These are phyloP conservation scores for Coniochaeta sp. DNA, from an alignment of 2,329 filamentous ascomycete genomes.

Conservation along the genomic window DNA sequence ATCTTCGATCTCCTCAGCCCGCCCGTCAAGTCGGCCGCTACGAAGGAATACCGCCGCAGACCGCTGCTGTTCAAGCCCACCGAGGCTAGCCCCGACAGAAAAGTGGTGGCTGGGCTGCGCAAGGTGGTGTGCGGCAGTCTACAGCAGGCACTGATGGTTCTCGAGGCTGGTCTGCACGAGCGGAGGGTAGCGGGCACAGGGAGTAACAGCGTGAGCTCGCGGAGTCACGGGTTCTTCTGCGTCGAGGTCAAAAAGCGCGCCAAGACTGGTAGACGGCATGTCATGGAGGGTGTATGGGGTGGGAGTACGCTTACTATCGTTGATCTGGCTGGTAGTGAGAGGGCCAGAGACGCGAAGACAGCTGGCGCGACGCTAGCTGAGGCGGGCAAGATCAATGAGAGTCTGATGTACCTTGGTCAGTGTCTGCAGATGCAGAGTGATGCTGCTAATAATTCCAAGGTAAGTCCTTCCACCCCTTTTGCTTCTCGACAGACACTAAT, in stretches of 20 bases:
- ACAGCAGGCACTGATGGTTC: constrained; percentile 77
- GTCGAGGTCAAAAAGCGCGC: constrained; percentile 83
- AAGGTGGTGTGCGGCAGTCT: constrained; percentile 83
- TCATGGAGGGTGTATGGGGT: constrained; percentile 56
- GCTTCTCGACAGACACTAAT: background rate
- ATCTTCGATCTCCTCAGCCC: constrained; percentile 87
- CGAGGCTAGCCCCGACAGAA: constrained; percentile 80
- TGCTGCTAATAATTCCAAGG: constrained; percentile 64
- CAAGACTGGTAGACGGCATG: constrained; percentile 30
- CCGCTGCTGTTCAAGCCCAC: constrained; percentile 88
- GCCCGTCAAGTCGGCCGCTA: constrained; percentile 48
- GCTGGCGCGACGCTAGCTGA: constrained; percentile 87
- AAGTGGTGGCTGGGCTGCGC: constrained; percentile 83
- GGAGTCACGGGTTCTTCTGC: constrained; percentile 94
- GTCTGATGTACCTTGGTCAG: constrained; percentile 94
- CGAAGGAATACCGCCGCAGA: constrained; percentile 67
- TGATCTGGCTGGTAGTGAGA: constrained; percentile 87
- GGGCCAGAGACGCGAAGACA: constrained; percentile 88
- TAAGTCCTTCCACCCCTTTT: constrained; percentile 32
- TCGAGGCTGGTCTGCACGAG: constrained; percentile 84
- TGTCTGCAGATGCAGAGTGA: constrained; percentile 94
- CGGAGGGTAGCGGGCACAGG: constrained; percentile 82
- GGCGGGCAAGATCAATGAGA: constrained; percentile 97
- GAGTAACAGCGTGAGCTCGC: constrained; percentile 85
- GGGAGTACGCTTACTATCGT: constrained; percentile 80